A percentile compares a stretch with the other conserved stretches of the same genome.
Conservation (phyloP, 2,329 filamentous ascomycete genomes). For the Phyllosticta citrichinensis region DNA sequence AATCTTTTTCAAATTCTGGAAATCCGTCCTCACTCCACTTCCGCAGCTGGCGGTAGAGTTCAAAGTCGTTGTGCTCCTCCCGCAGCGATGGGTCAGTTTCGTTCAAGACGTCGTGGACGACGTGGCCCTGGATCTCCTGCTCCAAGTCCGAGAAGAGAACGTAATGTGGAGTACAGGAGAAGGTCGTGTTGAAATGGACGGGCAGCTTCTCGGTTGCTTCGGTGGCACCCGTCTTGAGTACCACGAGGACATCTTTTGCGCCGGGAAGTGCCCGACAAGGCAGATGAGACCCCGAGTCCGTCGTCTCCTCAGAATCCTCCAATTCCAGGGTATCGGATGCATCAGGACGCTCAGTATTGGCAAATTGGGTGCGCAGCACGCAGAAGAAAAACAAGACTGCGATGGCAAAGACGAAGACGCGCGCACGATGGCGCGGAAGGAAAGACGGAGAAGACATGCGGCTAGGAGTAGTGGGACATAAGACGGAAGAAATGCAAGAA, state of each 20-base stretch:
- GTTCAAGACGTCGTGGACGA: conserved; percentile 39
- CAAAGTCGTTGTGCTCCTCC: conserved; percentile 39
- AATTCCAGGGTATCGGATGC: not conserved
- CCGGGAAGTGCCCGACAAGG: conserved; percentile 22
- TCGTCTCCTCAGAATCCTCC: not conserved
- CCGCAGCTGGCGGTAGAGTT: conserved; percentile 40
- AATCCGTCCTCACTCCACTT: conserved; percentile 31
- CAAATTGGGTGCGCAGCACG: not conserved
- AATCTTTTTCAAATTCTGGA: conserved; percentile 26
- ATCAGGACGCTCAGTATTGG: not conserved
- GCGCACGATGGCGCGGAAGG: conserved; percentile 13
- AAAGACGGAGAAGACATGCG: conserved; percentile 10
- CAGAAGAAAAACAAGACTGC: not conserved
- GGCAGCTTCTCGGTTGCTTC: conserved; percentile 49
- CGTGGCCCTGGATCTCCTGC: conserved; percentile 37
- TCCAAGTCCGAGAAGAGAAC: conserved; percentile 30
- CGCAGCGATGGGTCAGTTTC: conserved; percentile 30
- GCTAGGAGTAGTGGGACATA: not conserved
- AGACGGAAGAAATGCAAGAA: not conserved
- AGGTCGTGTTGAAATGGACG: conserved; percentile 26
- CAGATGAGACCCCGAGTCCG: conserved; percentile 13
- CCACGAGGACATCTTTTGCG: conserved; percentile 44
- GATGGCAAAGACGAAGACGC: conserved; percentile 9
- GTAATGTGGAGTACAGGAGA: conserved; percentile 23
- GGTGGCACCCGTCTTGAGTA: conserved; percentile 51